Evolutionary conservation across 2,329 filamentous ascomycete genomes (phyloP), one percentile per base, ranked within the genome.

Genomic region (Plectosphaerella plurivora): DNA sequence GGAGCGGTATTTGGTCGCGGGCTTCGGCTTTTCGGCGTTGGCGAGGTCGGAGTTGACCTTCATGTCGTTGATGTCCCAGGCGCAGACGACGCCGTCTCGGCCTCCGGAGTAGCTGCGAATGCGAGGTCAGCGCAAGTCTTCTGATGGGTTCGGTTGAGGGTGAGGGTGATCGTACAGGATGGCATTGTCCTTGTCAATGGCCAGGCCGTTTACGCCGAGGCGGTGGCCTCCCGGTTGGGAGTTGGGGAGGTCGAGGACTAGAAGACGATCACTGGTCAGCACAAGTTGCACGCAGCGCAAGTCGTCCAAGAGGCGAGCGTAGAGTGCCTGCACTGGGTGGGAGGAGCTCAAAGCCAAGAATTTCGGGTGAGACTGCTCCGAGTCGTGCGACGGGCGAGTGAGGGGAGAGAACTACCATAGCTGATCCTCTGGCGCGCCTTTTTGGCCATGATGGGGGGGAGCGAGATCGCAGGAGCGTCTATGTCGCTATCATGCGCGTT

Each of bases 1-100:
- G 42, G 79, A 70, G 54, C 82, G 81, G 65, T 87, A 85, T 22
- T 73, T 79, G 49, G 83, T 83, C 16, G 74, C 73, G 45, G 74
- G 64, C 55, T 72, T 73, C 35, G 73, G 63, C 59, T 70, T 76
- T 59, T 66, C 63, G 49, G 68, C 57, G 53, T 64, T 67, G 56
- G 52, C 50, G 15, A 57, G 63, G 53, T 49, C 51, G 47, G 56
- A 54, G 59, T 56, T 45, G 36, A 51, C 36, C 47, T 73, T 73
- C 57, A 89, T 76, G 66, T 91, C 81, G 64, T 89, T 82, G 50
- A 97, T 76, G 69, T 97, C 87, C 94, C 94, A 99, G 55, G 93
- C 91, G 73, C 94, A 99, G 60, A 99, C 87, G 49, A 94, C 88
- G 61, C 94, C 94, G 71, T 99, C 94, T 66, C 94, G 87, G 55